Conservation (phyloP, 2,329 filamentous ascomycete genomes). For the Aciculosporium take region DNA sequence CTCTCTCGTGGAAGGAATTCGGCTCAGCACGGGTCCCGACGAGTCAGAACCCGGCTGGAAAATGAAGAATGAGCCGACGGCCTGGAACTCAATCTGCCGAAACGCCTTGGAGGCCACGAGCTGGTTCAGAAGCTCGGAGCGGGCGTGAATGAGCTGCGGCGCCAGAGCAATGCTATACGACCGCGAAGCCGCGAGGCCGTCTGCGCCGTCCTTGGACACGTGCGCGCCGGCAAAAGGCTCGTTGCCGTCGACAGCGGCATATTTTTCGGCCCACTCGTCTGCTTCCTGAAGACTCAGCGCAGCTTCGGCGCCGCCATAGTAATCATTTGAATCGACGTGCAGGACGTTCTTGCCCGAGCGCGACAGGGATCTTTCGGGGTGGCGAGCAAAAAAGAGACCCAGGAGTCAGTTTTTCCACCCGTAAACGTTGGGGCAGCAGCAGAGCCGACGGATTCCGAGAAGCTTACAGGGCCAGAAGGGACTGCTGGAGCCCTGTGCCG, state of each 20-base stretch:
- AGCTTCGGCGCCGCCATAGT: conserved; percentile 78
- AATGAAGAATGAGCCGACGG: conserved; percentile 86
- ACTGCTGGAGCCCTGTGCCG: conserved; percentile 66
- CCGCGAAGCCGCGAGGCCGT: conserved; percentile 45
- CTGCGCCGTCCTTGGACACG: conserved; percentile 22
- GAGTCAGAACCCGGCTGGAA: conserved; percentile 29
- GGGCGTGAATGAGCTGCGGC: conserved; percentile 75
- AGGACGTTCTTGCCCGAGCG: conserved; percentile 83
- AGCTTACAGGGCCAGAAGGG: conserved; percentile 62
- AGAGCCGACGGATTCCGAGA: conserved; percentile 18
- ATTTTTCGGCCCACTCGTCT: conserved; percentile 51
- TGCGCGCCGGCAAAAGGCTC: conserved; percentile 16
- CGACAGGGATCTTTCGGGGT: conserved; percentile 62
- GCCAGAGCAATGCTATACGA: conserved; percentile 73
- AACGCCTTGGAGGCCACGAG: conserved; percentile 85
- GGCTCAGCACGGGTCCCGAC: conserved; percentile 33
- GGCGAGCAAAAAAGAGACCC: conserved; percentile 21
- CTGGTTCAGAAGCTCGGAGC: conserved; percentile 60
- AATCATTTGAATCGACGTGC: conserved; percentile 75
- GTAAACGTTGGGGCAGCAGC: not conserved
- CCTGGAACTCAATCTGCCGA: conserved; percentile 81
- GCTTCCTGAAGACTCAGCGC: conserved; percentile 73
- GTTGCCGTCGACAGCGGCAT: conserved; percentile 14
- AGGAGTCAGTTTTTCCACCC: conserved; percentile 9
- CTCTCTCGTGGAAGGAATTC: conserved; percentile 79